These are phyloP conservation scores for Gracilariopsis chorda DNA, from an alignment of 23 red algal species.

Conservation along the genomic window DNA sequence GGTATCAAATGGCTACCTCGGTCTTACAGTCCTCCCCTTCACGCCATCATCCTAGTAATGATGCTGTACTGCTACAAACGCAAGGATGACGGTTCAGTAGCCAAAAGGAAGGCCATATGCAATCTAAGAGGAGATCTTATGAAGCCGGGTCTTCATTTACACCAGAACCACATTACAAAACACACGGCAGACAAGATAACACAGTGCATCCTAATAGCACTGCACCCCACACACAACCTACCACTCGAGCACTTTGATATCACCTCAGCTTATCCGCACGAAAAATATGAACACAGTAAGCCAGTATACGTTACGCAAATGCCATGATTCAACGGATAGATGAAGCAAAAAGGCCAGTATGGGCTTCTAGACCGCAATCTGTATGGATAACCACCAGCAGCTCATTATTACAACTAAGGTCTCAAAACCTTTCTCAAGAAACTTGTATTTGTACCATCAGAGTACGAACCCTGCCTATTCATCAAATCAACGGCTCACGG, in stretches of 20 bases:
- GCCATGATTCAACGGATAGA: background rate
- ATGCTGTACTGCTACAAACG: constrained; percentile 2
- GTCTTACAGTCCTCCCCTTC: background rate
- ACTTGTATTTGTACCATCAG: background rate
- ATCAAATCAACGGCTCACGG: background rate
- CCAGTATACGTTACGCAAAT: background rate
- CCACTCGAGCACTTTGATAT: background rate
- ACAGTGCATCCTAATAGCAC: background rate
- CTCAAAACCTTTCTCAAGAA: background rate
- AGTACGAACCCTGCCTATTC: background rate
- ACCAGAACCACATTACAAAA: background rate
- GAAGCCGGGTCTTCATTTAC: constrained; percentile 23
- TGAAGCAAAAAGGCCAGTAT: too few relatives aligned
- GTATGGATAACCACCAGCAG: background rate
- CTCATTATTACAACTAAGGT: background rate
- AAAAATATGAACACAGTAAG: background rate
- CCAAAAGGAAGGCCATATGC: constrained; percentile 3
- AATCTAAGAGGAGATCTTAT: constrained; percentile 15
- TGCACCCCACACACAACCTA: background rate
- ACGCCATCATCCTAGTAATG: background rate
- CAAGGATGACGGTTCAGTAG: background rate
- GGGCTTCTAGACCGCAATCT: background rate
- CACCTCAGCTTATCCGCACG: background rate
- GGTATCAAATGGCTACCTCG: background rate
- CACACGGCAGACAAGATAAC: background rate